Percentiles rank a stretch among this genome's conserved stretches.
Evolutionary conservation across 805 yeast species (phyloP).

Genomic region (Maudiozyma barnettii): DNA sequence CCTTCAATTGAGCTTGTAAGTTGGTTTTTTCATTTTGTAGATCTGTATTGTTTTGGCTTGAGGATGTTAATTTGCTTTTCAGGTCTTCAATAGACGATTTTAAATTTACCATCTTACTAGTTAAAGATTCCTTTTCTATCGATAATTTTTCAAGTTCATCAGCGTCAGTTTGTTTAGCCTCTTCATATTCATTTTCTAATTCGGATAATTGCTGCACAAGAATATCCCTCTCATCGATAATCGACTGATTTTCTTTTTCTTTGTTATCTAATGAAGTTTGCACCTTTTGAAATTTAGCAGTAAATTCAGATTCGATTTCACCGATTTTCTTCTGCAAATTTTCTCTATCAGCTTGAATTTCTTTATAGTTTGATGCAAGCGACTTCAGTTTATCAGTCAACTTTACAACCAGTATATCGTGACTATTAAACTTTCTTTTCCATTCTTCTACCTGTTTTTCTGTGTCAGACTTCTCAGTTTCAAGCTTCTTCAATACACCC

Average conservation of each 20-base stretch:
- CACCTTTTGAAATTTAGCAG: background rate
- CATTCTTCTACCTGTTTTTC: conserved; percentile 21
- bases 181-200: conserved; percentile 2
- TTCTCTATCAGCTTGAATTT: conserved; percentile 19
- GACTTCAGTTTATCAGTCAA: conserved; percentile 38
- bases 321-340: conserved; percentile 5
- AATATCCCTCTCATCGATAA: conserved; percentile 5
- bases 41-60: background rate
- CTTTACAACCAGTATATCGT: conserved; percentile 32
- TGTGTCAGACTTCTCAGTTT: conserved; percentile 17
- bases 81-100: background rate
- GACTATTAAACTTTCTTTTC: conserved; percentile 22
- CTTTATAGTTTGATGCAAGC: conserved; percentile 30
- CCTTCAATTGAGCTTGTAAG: background rate
- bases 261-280: conserved; percentile 3
- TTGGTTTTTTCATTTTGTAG: background rate
- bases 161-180: background rate
- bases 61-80: background rate
- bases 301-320: background rate
- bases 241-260: background rate
- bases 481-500: conserved; percentile 6
- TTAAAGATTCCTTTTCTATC: background rate
- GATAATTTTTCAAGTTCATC: background rate
- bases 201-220: conserved; percentile 3
- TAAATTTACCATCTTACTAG: background rate